These are phyloP conservation scores for Sporisorium exsertum DNA, from an alignment of 1,284 basidiomycete genomes.

Conservation along the genomic window DNA sequence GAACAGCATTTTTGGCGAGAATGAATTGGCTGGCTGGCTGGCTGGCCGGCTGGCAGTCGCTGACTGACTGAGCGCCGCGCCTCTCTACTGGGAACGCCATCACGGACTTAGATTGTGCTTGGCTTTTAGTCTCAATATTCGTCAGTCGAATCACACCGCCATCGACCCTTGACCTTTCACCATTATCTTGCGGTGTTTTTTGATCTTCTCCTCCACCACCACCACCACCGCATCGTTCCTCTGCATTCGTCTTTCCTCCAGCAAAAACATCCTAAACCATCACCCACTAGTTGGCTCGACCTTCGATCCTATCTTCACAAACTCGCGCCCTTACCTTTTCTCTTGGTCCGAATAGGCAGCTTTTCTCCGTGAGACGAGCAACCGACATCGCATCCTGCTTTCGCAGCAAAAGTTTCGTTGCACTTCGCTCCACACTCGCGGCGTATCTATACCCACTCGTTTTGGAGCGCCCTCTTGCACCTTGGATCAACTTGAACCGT, in stretches of 20 bases:
- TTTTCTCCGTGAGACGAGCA: neutral
- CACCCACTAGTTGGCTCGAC: neutral
- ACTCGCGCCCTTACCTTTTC: neutral
- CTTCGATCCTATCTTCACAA: neutral
- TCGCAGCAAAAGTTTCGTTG: neutral
- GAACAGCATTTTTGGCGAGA: neutral
- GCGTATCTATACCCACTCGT: neutral
- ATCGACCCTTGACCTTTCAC: neutral
- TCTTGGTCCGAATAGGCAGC: neutral
- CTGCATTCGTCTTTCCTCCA: neutral
- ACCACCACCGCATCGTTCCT: neutral
- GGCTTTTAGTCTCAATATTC: neutral
- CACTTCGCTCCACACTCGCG: neutral
- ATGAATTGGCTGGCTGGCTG: neutral
- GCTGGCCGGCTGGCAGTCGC: neutral
- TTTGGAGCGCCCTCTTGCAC: constrained; percentile 1
- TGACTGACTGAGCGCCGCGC: constrained; percentile 2
- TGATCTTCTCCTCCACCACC: neutral
- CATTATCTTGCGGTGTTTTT: constrained; percentile 1
- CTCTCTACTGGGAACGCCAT: neutral
- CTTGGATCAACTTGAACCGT: constrained; percentile 1
- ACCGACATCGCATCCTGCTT: neutral
- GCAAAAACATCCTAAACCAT: neutral
- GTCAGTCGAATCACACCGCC: neutral
- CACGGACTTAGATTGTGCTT: neutral